Conservation (phyloP, 75 land plant genomes). For the Pseudotsuga menziesii region DNA sequence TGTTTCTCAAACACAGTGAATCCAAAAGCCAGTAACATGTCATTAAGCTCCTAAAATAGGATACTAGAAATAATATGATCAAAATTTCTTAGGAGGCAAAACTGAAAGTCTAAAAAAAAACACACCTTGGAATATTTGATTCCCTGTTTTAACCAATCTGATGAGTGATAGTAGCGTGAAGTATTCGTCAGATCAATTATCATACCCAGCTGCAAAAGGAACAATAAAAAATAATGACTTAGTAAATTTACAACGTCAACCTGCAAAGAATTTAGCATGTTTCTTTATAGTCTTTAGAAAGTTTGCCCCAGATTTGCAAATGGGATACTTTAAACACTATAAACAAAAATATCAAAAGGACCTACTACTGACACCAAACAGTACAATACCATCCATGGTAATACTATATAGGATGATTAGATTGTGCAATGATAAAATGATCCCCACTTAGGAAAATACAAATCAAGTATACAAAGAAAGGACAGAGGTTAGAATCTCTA, state of each 20-base stretch:
- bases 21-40: too few relatives aligned
- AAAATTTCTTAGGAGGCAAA: neutral
- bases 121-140: constrained; percentile 83
- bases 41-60: too few relatives aligned
- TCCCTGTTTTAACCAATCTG: constrained; percentile 64
- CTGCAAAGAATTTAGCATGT: neutral
- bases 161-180: constrained; percentile 62
- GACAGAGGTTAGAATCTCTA: too few relatives aligned
- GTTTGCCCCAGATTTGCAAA: neutral
- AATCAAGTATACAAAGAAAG: neutral
- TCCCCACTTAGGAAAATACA: neutral
- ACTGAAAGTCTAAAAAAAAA: neutral
- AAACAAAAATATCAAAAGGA: neutral
- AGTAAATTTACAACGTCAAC: neutral
- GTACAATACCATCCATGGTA: too few relatives aligned
- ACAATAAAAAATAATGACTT: neutral
- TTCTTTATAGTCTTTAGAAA: neutral
- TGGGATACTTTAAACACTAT: neutral
- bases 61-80: neutral
- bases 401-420: neutral
- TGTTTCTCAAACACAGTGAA: too few relatives aligned
- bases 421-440: neutral
- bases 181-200: constrained; percentile 95
- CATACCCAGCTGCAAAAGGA: constrained; percentile 69
- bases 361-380: neutral